Conservation (phyloP, 257 asterid genomes). For the Lycium barbarum region DNA sequence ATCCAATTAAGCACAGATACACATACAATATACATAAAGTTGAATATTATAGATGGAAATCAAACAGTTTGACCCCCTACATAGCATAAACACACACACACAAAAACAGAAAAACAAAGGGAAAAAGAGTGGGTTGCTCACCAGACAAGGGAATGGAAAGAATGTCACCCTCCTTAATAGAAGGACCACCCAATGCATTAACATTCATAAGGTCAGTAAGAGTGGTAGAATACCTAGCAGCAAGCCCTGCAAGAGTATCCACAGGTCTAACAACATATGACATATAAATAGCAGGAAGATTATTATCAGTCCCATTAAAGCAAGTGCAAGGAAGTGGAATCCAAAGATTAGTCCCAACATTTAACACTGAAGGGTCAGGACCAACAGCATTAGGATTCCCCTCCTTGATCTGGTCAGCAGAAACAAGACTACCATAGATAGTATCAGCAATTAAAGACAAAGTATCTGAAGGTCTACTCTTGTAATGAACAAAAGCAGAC, state of each 20-base stretch:
- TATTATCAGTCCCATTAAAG: constrained; percentile 80
- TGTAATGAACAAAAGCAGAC: constrained; percentile 64
- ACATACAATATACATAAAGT: not conserved
- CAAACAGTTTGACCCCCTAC: not conserved
- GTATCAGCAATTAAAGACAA: constrained; percentile 61
- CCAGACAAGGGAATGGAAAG: constrained; percentile 90
- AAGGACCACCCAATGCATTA: constrained; percentile 68
- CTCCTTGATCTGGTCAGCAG: constrained; percentile 84
- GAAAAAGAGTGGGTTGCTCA: constrained; percentile 34
- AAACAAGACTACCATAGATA: constrained; percentile 79
- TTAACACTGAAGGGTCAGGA: constrained; percentile 71
- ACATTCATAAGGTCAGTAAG: constrained; percentile 87
- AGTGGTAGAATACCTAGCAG: constrained; percentile 70
- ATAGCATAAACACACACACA: not conserved
- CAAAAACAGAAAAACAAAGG: not conserved
- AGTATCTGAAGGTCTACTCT: constrained; percentile 85
- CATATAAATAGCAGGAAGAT: constrained; percentile 83
- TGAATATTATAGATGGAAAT: not conserved
- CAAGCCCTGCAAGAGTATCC: constrained; percentile 79
- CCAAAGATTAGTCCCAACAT: constrained; percentile 63
- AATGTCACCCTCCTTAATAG: constrained; percentile 81
- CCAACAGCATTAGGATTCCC: constrained; percentile 67
- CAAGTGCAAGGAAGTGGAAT: constrained; percentile 98
- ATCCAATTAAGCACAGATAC: not conserved
- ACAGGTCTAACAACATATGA: constrained; percentile 72